phyloP scores from a whole-genome alignment of 139 green algal genomes.

The Chlorella sp. region DNA sequence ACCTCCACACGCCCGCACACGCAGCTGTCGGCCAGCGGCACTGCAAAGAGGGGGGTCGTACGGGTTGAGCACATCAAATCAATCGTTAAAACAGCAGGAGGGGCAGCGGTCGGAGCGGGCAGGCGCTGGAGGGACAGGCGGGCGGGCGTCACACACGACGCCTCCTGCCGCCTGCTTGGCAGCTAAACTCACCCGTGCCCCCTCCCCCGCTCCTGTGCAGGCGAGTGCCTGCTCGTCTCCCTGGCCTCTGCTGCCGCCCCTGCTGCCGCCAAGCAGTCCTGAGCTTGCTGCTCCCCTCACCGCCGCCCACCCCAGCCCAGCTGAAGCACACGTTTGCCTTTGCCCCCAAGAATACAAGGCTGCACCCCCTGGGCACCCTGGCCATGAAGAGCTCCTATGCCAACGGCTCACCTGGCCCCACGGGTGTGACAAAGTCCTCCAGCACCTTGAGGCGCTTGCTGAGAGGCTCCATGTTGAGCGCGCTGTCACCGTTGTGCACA shows the following conservation, averaged over 20 bases:
- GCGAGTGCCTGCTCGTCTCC: no score
- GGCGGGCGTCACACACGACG: no score
- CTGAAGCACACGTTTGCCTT: no score
- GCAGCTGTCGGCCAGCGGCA: conserved; percentile 10
- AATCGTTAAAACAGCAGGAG: no score
- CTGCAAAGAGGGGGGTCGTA: background rate
- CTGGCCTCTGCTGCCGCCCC: no score
- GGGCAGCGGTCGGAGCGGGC: background rate
- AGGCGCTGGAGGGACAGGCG: background rate
- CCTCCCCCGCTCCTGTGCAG: background rate
- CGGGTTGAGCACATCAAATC: no score
- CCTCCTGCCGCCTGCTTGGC: background rate
- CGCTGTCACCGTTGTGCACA: conserved; percentile 65
- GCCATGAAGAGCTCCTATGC: no score
- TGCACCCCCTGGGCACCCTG: no score
- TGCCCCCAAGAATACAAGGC: no score
- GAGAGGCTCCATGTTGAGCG: conserved; percentile 49
- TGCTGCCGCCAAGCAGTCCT: background rate
- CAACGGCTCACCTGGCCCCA: conserved; percentile 9
- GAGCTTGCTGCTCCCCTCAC: background rate
- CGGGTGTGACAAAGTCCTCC: conserved; percentile 27
- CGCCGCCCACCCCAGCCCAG: no score
- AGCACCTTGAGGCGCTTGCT: conserved; percentile 70
- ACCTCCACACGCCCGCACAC: conserved; percentile 51
- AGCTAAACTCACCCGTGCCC: background rate